These are phyloP conservation scores for Apiotrichum brassicae DNA, from an alignment of 1,284 basidiomycete genomes.

Conservation along the genomic window DNA sequence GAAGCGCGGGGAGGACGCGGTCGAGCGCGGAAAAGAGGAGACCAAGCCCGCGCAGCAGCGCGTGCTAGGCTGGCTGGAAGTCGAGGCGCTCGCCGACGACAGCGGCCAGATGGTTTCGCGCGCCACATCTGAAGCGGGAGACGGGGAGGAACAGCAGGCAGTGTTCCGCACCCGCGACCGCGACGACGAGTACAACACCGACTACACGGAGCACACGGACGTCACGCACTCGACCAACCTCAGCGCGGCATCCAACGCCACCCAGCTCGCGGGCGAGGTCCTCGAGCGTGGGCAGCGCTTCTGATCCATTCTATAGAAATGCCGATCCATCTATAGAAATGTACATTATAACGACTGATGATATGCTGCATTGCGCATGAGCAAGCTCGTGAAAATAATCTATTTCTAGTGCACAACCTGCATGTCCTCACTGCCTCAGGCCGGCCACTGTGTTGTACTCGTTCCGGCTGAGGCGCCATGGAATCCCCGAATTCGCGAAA, in stretches of 20 bases:
- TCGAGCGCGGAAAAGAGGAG: conserved; percentile 25
- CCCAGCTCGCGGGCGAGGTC: neutral
- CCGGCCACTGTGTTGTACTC: conserved; percentile 68
- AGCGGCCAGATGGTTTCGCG: conserved; percentile 2
- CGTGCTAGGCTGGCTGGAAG: conserved; percentile 33
- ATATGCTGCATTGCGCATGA: neutral
- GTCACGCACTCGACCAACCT: conserved; percentile 1
- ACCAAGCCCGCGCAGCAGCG: conserved; percentile 20
- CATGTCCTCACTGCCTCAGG: conserved; percentile 50
- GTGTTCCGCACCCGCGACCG: neutral
- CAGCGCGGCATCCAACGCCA: conserved; percentile 1
- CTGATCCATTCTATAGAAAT: no score
- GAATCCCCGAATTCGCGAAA: conserved; percentile 83
- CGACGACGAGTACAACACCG: neutral
- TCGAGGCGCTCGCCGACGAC: conserved; percentile 16
- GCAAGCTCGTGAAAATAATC: no score
- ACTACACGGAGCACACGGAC: neutral
- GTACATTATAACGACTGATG: neutral
- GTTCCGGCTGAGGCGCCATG: conserved; percentile 71
- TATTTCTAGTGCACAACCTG: no score
- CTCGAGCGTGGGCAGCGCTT: neutral
- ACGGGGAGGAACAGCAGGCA: neutral
- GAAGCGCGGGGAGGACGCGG: conserved; percentile 26
- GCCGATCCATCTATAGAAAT: no score
- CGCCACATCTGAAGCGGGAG: neutral